Conservation (phyloP, 2,329 filamentous ascomycete species). For the Phyllosticta citrichinensis region DNA sequence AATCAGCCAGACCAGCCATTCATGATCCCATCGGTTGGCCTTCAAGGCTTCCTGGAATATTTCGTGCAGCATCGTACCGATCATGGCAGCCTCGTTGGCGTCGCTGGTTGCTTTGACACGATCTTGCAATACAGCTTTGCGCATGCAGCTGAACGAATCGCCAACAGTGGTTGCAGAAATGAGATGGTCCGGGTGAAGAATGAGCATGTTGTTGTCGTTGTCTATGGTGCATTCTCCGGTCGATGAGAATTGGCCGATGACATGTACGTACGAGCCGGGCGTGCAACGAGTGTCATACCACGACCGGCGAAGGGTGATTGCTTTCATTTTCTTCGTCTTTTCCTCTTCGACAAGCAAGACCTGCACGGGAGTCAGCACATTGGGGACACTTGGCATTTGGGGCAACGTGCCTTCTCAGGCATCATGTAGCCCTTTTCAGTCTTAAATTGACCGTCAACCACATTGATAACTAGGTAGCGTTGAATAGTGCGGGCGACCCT, state of each 20-base stretch:
- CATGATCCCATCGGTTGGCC: slow-evolving; percentile 67
- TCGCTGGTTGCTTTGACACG: slow-evolving; percentile 85
- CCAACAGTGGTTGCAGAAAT: slow-evolving; percentile 91
- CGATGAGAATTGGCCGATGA: slow-evolving; percentile 67
- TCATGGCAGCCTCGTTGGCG: slow-evolving; percentile 70
- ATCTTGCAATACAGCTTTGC: slow-evolving; percentile 87
- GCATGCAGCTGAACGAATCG: slow-evolving; percentile 88
- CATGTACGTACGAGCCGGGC: slow-evolving; percentile 68
- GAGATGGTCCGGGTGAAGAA: slow-evolving; percentile 89
- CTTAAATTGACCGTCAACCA: slow-evolving; percentile 59
- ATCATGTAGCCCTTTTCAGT: slow-evolving; percentile 50
- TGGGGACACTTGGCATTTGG: not conserved
- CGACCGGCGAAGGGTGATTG: slow-evolving; percentile 68
- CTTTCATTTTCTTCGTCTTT: slow-evolving; percentile 52
- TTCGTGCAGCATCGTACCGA: slow-evolving; percentile 89
- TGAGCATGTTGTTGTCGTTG: slow-evolving; percentile 72
- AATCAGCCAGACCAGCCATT: slow-evolving; percentile 57
- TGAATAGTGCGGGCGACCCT: slow-evolving; percentile 59
- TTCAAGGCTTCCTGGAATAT: slow-evolving; percentile 87
- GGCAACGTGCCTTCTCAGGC: slow-evolving; percentile 58
- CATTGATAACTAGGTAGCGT: slow-evolving; percentile 71
- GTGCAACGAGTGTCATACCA: slow-evolving; percentile 77
- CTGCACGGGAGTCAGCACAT: slow-evolving; percentile 37
- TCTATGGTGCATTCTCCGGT: slow-evolving; percentile 71
- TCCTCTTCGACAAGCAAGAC: slow-evolving; percentile 77